Evolutionary conservation across 331 rosid species (phyloP), one percentile per base, ranked within the genome.

Genomic region (Quercus lobata): DNA sequence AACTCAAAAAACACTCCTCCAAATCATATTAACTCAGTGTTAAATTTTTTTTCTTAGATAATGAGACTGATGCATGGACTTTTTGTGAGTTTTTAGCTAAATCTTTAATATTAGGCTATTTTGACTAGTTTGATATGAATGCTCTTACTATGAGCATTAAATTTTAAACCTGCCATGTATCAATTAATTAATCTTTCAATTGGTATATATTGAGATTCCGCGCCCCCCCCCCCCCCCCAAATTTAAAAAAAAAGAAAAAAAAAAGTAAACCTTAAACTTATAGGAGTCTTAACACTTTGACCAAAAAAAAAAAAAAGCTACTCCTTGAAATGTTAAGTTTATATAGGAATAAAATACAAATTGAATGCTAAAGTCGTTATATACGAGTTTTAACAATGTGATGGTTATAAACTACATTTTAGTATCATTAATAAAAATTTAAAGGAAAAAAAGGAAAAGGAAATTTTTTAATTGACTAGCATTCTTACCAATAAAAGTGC

Each of bases 361-460:
- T 66, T 94, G 98, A 84, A 92, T 90, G 90, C 91, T 85, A 90
- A 92, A 92, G 83, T 84, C 92, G 70, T 94, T 94, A 84, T 80
- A 37, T 55, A 88, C 85, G 88, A 94, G 92, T 53, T 90, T 90
- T n/a, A 94, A 72, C 69, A 97, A 97, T 94, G 95, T 71, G 80
- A 84, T 6, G 76, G 15, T 79, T 77, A 78, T 65, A 34, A 60
- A 77, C 53, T 53, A 65, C 83, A 73, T 82, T 52, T 44, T 9
- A 44, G 52, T 2, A 44, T 7, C 52, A 44, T 44, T 7, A 10
- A 34, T 34, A 7, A 44, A 44, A 44, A 44, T 1, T 44, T 7
- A 44, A 76, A 84, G 71, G 72, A 34, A 34, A 32, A 32, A 32
- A 30, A 32, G 66, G 14, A 30, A 30, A 78, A 60, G 46, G 76